Conservation (phyloP, 495 filamentous ascomycete genomes). For the Penicillium lagena region DNA sequence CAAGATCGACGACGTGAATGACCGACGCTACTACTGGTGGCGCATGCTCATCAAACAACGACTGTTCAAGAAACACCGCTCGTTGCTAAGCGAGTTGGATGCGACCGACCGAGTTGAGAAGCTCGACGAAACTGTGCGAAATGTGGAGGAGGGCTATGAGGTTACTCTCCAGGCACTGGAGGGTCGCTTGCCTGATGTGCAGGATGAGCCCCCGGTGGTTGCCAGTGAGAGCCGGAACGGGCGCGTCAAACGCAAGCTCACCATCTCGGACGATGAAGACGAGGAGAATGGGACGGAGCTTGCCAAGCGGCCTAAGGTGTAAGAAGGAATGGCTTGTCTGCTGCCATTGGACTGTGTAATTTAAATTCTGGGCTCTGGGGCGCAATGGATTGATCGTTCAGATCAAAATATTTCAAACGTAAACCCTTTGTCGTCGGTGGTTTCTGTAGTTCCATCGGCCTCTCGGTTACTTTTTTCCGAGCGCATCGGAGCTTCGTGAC, state of each 20-base stretch:
- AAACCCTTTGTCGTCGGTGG: not conserved
- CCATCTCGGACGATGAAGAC: conserved; percentile 40
- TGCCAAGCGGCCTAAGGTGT: conserved; percentile 34
- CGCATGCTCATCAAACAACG: conserved; percentile 74
- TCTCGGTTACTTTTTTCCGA: too few species aligned
- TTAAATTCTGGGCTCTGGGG: conserved; percentile 3
- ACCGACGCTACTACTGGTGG: conserved; percentile 73
- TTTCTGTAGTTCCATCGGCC: too few species aligned
- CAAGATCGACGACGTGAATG: conserved; percentile 44
- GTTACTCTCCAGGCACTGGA: conserved; percentile 51
- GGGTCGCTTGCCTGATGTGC: conserved; percentile 24
- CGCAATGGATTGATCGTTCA: not conserved
- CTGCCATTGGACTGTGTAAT: conserved; percentile 16
- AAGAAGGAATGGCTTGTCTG: conserved; percentile 1
- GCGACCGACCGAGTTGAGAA: conserved; percentile 69
- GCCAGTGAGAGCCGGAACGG: conserved; percentile 22
- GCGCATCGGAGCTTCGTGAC: too few species aligned
- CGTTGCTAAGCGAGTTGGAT: conserved; percentile 74
- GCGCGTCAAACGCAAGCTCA: conserved; percentile 42
- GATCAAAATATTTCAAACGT: too few species aligned
- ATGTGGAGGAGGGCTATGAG: conserved; percentile 79
- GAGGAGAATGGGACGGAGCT: conserved; percentile 32
- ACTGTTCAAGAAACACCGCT: conserved; percentile 70
- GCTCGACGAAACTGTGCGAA: conserved; percentile 67
- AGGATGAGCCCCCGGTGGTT: conserved; percentile 10